These are phyloP conservation scores for Crassisporium funariophilum DNA, from an alignment of 768 basidiomycete genomes.

Conservation along the genomic window DNA sequence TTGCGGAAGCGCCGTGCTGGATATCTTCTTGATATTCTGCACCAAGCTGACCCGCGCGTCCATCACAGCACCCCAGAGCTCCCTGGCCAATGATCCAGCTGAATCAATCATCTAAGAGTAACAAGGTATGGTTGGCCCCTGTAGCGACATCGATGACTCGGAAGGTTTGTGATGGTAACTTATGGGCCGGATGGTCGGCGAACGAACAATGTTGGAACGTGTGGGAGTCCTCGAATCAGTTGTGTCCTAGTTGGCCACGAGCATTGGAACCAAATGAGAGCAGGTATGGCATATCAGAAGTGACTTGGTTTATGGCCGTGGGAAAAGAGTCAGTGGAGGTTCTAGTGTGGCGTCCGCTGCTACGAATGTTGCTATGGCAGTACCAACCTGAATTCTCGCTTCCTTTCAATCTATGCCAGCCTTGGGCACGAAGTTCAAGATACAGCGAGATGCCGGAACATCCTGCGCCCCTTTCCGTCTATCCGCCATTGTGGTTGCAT, in stretches of 20 bases:
- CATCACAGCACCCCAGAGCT: constrained; percentile 79
- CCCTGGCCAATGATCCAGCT: constrained; percentile 20
- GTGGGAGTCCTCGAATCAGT: constrained; percentile 46
- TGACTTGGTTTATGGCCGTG: no score
- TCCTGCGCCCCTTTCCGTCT: no score
- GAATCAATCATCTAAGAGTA: constrained; percentile 47
- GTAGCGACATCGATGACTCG: constrained; percentile 55
- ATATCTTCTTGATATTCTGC: constrained; percentile 29
- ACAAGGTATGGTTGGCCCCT: constrained; percentile 81
- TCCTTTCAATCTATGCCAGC: no score
- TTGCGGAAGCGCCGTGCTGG: constrained; percentile 24
- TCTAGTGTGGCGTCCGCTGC: no score
- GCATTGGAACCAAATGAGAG: constrained; percentile 53
- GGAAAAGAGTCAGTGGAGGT: no score
- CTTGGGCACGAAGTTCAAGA: no score
- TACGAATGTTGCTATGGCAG: no score
- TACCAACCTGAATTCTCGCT: no score
- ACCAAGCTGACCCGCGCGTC: constrained; percentile 73
- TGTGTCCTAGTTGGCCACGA: constrained; percentile 52
- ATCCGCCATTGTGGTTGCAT: no score
- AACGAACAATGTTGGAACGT: constrained; percentile 45
- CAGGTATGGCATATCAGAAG: no score
- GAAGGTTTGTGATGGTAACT: constrained; percentile 31
- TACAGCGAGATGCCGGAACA: no score
- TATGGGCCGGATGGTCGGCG: constrained; percentile 23